phyloP scores from a whole-genome alignment of 768 basidiomycete species.

The Hydnomerulius pinastri region DNA sequence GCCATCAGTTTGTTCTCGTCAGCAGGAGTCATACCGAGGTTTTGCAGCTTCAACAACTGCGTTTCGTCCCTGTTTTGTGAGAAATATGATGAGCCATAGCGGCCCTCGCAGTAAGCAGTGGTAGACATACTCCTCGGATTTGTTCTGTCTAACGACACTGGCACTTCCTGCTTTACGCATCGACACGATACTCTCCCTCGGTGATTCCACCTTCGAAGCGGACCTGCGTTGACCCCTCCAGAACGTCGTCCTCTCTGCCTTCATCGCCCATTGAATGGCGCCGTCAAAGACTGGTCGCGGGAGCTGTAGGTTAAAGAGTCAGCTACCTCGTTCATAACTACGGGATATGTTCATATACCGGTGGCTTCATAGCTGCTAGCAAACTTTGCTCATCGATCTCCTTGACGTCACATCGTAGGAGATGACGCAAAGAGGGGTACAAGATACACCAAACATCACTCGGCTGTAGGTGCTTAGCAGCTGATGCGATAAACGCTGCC shows the following conservation, averaged over 20 bases:
- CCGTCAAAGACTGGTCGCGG: slow-evolving; percentile 80
- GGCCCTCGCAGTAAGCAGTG: not conserved
- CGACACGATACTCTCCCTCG: slow-evolving; percentile 69
- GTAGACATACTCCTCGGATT: slow-evolving; percentile 77
- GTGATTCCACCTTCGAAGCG: slow-evolving; percentile 58
- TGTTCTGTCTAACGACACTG: slow-evolving; percentile 43
- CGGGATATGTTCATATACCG: slow-evolving; percentile 51
- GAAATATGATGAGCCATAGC: not conserved
- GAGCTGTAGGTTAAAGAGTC: slow-evolving; percentile 35
- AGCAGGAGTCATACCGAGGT: slow-evolving; percentile 78
- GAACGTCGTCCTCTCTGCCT: slow-evolving; percentile 74
- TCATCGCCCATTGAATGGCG: slow-evolving; percentile 87
- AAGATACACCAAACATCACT: slow-evolving; percentile 98
- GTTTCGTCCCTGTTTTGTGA: slow-evolving; percentile 63
- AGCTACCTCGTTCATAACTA: not conserved
- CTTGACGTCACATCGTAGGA: slow-evolving; percentile 80
- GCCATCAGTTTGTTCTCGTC: slow-evolving; percentile 89
- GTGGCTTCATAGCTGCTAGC: slow-evolving; percentile 73
- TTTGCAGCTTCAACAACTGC: slow-evolving; percentile 76
- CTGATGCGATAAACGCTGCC: slow-evolving; percentile 84
- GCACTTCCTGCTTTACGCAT: slow-evolving; percentile 54
- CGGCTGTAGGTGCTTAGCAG: slow-evolving; percentile 75
- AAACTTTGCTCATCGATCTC: slow-evolving; percentile 73
- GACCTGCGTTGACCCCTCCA: slow-evolving; percentile 64
- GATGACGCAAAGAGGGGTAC: slow-evolving; percentile 86